Conservation (phyloP, 352 stramenopile genomes). For the Phytophthora citricola region DNA sequence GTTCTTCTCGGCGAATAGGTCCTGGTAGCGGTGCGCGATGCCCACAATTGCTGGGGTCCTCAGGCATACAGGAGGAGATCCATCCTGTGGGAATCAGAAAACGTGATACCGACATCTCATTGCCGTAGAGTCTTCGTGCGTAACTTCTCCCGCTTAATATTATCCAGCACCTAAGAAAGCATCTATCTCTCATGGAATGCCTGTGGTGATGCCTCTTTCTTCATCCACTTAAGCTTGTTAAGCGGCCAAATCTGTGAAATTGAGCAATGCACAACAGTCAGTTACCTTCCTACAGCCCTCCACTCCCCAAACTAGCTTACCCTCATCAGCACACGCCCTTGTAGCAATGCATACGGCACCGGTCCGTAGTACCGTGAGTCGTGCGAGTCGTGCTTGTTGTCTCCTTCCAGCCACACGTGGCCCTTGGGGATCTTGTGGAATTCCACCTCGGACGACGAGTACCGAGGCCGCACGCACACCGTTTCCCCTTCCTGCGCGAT, state of each 20-base stretch:
- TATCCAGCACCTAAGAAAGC: background rate
- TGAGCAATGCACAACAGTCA: background rate
- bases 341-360: slow-evolving; percentile 91
- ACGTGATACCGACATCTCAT: too few species aligned
- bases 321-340: slow-evolving; percentile 89
- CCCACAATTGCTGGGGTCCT: too few species aligned
- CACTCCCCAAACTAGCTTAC: slow-evolving; percentile 48
- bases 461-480: slow-evolving; percentile 73
- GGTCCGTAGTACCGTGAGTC: slow-evolving; percentile 97
- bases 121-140: background rate
- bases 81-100: too few species aligned
- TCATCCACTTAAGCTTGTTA: slow-evolving; percentile 68
- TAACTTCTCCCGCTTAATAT: slow-evolving; percentile 5
- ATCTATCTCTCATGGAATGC: slow-evolving; percentile 64
- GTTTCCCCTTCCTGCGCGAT: slow-evolving; percentile 85
- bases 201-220: slow-evolving; percentile 61
- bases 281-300: background rate
- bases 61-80: too few species aligned
- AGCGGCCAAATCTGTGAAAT: slow-evolving; percentile 78
- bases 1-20: too few species aligned
- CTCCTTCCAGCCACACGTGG: slow-evolving; percentile 97
- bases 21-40: too few species aligned
- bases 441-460: slow-evolving; percentile 75
- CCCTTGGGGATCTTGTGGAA: slow-evolving; percentile 90
- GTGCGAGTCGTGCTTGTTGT: slow-evolving; percentile 96